Percentiles rank a stretch among this genome's conserved stretches.
Conservation (phyloP, 2,329 filamentous ascomycete species). For the Neonectria magnoliae region DNA sequence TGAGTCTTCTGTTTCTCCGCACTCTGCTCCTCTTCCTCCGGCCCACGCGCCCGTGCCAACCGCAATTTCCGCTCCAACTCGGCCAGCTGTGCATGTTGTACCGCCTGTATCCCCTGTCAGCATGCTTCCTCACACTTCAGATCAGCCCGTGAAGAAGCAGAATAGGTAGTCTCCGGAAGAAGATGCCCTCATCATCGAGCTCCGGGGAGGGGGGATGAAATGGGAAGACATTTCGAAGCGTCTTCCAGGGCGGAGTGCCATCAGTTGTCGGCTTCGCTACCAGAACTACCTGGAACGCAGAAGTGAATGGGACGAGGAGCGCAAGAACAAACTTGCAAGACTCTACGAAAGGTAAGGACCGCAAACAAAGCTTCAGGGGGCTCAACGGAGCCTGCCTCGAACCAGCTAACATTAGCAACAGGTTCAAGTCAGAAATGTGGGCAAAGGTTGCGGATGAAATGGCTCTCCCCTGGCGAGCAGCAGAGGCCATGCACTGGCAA, state of each 20-base stretch:
- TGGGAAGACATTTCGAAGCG: slow-evolving; percentile 98
- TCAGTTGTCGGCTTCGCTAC: slow-evolving; percentile 93
- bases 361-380: not conserved
- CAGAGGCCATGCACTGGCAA: slow-evolving; percentile 98
- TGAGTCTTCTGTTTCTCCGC: slow-evolving; percentile 69
- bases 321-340: slow-evolving; percentile 94
- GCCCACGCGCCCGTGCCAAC: no score
- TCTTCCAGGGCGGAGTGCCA: slow-evolving; percentile 88
- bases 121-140: slow-evolving; percentile 59
- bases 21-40: no score
- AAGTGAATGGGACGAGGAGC: slow-evolving; percentile 96
- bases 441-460: slow-evolving; percentile 94
- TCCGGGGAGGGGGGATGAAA: slow-evolving; percentile 92
- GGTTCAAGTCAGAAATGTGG: slow-evolving; percentile 99
- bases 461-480: slow-evolving; percentile 92
- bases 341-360: slow-evolving; percentile 88
- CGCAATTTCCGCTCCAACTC: slow-evolving; percentile 30
- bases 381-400: not conserved
- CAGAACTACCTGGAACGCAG: slow-evolving; percentile 96
- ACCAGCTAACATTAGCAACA: slow-evolving; percentile 52
- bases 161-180: slow-evolving; percentile 97
- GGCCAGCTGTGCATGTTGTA: slow-evolving; percentile 39
- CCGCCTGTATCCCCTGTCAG: slow-evolving; percentile 45
- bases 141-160: slow-evolving; percentile 88
- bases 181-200: slow-evolving; percentile 91